These are phyloP conservation scores for Ophiostoma sp. DNA, from an alignment of 2,329 filamentous ascomycete species.

Conservation along the genomic window DNA sequence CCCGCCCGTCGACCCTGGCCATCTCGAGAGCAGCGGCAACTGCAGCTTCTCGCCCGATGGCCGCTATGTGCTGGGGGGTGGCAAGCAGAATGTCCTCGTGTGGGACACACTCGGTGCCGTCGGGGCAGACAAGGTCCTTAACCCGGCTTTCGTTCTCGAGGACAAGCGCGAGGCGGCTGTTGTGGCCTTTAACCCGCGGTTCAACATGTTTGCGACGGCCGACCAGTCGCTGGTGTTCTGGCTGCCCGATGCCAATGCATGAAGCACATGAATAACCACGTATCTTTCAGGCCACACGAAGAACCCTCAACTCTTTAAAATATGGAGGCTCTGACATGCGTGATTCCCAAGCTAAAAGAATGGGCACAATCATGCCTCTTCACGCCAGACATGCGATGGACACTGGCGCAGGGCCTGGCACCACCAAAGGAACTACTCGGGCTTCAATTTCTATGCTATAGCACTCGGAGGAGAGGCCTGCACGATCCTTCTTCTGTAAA, in stretches of 20 bases:
- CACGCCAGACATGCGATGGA: no score
- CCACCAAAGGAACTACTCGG: neutral
- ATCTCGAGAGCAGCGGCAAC: conserved; percentile 62
- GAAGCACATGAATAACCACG: conserved; percentile 7
- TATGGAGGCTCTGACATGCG: neutral
- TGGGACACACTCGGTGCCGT: conserved; percentile 71
- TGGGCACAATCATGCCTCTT: neutral
- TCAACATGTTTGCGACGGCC: conserved; percentile 85
- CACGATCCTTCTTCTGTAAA: neutral
- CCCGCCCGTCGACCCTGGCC: conserved; percentile 28
- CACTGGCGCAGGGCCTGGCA: no score
- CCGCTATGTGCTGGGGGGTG: conserved; percentile 80
- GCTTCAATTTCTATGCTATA: neutral
- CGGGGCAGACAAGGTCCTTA: conserved; percentile 53
- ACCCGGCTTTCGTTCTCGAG: conserved; percentile 59
- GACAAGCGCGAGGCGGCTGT: conserved; percentile 66
- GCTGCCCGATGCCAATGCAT: conserved; percentile 62
- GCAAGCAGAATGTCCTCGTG: conserved; percentile 65
- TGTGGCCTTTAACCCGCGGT: conserved; percentile 82
- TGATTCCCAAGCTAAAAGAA: no score
- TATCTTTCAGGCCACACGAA: no score
- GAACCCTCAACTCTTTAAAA: neutral
- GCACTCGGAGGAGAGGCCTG: neutral
- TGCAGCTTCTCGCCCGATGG: conserved; percentile 88
- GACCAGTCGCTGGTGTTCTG: conserved; percentile 79